Conservation (phyloP, 1,284 basidiomycete species). For the Phellinidium pouzarii region DNA sequence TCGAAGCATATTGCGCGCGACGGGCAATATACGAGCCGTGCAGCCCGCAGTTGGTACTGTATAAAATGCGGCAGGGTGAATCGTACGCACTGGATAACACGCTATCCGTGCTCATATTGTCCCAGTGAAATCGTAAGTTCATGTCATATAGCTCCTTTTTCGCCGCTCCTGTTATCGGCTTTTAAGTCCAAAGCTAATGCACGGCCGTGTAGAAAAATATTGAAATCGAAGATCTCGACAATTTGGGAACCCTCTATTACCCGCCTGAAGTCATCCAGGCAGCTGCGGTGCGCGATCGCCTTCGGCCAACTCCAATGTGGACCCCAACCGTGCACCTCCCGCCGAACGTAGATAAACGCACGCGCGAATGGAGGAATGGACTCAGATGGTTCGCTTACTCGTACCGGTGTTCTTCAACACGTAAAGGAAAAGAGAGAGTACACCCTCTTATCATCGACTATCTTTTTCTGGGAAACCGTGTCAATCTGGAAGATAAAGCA, state of each 20-base stretch:
- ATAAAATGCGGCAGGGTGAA: constrained; percentile 6
- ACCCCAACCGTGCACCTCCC: constrained; percentile 1
- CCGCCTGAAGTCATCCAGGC: background rate
- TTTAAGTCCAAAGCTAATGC: background rate
- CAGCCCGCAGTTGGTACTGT: constrained; percentile 4
- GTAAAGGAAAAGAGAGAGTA: background rate
- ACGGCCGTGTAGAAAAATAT: background rate
- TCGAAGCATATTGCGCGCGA: background rate
- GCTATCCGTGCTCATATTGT: constrained; percentile 5
- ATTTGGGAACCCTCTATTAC: background rate
- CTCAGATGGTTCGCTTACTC: constrained; percentile 1
- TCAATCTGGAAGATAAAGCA: constrained; percentile 6
- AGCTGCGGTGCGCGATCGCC: background rate
- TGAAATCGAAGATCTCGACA: background rate
- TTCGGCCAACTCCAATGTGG: background rate
- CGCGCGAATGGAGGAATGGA: background rate
- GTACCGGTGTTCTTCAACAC: background rate
- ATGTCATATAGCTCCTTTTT: background rate
- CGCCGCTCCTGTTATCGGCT: background rate
- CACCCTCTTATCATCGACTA: constrained; percentile 1
- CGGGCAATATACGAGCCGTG: background rate
- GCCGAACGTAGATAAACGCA: background rate
- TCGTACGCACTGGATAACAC: constrained; percentile 4
- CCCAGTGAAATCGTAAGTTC: background rate
- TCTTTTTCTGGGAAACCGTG: constrained; percentile 8